These are phyloP conservation scores for Arbutus unedo DNA, from an alignment of 148 eudicot genomes.

Conservation along the genomic window DNA sequence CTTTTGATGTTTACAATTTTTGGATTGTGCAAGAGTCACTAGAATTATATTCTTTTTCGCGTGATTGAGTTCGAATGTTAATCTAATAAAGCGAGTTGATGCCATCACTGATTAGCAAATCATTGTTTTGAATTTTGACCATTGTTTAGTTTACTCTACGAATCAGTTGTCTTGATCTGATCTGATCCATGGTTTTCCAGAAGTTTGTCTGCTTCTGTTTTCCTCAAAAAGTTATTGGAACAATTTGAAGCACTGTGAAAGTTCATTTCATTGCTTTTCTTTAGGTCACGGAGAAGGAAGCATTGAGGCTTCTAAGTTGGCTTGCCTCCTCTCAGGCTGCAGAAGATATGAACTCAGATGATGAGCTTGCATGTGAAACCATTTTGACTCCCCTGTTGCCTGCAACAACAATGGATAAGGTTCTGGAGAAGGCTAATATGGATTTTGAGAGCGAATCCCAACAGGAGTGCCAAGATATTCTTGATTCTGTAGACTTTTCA, in stretches of 20 bases:
- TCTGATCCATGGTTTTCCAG: not conserved
- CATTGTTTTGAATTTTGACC: not conserved
- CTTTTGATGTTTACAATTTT: not conserved
- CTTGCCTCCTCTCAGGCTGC: constrained; percentile 95
- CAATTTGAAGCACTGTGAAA: not conserved
- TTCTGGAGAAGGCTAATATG: constrained; percentile 69
- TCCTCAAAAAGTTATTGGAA: not conserved
- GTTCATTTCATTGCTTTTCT: constrained; percentile 9
- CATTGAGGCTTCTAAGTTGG: constrained; percentile 77
- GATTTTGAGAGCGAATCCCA: constrained; percentile 82
- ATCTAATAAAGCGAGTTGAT: too few species aligned
- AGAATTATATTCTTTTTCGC: not conserved
- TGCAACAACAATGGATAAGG: constrained; percentile 54
- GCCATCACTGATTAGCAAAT: not conserved
- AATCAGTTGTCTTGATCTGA: not conserved
- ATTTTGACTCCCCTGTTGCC: constrained; percentile 80
- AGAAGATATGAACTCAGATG: constrained; percentile 88
- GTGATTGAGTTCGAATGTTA: not conserved
- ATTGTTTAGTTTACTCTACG: not conserved
- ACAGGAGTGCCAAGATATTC: constrained; percentile 94
- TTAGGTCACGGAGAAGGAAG: constrained; percentile 68
- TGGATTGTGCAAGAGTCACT: not conserved
- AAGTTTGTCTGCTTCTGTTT: not conserved
- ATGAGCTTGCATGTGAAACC: constrained; percentile 63
- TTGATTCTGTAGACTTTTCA: constrained; percentile 65